These are phyloP conservation scores for Plectosphaerella sp. DNA, from an alignment of 2,329 filamentous ascomycete genomes.

Conservation along the genomic window DNA sequence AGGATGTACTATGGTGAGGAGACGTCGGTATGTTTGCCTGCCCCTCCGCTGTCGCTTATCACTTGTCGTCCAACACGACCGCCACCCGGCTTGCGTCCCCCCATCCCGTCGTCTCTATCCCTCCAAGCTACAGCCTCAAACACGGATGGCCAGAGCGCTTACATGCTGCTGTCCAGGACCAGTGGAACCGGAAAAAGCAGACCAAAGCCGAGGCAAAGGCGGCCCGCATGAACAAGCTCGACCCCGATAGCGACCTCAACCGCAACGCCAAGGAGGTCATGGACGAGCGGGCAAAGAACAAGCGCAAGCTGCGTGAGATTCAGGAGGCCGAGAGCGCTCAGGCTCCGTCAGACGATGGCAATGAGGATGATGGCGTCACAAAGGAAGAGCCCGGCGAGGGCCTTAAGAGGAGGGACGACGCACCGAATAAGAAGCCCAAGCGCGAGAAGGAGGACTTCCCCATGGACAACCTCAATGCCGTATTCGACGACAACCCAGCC, in stretches of 20 bases:
- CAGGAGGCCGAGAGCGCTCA: slow-evolving; percentile 33
- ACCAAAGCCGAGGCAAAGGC: slow-evolving; percentile 82
- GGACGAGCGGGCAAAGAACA: slow-evolving; percentile 73
- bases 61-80: background rate
- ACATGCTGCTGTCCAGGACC: slow-evolving; percentile 54
- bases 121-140: too few species aligned
- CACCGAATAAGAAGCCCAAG: slow-evolving; percentile 55
- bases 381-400: slow-evolving; percentile 61
- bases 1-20: slow-evolving; percentile 90
- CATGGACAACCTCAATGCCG: slow-evolving; percentile 8
- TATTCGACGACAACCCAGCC: slow-evolving; percentile 12
- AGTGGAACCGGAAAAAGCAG: slow-evolving; percentile 95
- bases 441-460: slow-evolving; percentile 18
- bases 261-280: slow-evolving; percentile 84
- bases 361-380: slow-evolving; percentile 42
- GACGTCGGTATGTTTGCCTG: slow-evolving; percentile 61
- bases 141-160: background rate
- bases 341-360: slow-evolving; percentile 20
- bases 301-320: slow-evolving; percentile 71
- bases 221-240: slow-evolving; percentile 82
- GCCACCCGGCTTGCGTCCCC: background rate
- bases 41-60: background rate
- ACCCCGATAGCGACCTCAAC: slow-evolving; percentile 80
- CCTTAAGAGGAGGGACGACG: slow-evolving; percentile 41
- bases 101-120: too few species aligned